phyloP scores from a whole-genome alignment of 495 filamentous ascomycete species.

The Darksidea phi region DNA sequence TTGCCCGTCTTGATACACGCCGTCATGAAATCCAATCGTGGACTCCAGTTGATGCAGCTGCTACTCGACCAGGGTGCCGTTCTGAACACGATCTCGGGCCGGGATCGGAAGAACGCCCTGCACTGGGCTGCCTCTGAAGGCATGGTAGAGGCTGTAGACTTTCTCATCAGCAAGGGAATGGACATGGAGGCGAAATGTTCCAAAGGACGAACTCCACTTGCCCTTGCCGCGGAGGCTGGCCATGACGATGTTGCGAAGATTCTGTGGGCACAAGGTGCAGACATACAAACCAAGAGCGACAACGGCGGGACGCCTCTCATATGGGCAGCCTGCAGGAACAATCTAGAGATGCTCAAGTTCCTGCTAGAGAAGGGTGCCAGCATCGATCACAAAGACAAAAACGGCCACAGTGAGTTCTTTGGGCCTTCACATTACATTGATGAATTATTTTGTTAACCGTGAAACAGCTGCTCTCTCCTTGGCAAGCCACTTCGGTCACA shows the following conservation, averaged over 20 bases:
- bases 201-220: slow-evolving; percentile 16
- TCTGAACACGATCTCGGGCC: slow-evolving; percentile 14
- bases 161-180: slow-evolving; percentile 11
- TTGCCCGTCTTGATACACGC: slow-evolving; percentile 15
- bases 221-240: slow-evolving; percentile 15
- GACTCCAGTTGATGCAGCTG: slow-evolving; percentile 12
- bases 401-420: slow-evolving; percentile 9
- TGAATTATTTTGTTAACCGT: neutral
- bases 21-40: neutral
- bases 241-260: slow-evolving; percentile 8
- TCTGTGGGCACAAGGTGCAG: slow-evolving; percentile 12
- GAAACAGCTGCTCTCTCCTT: slow-evolving; percentile 7
- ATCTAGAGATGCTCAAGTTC: slow-evolving; percentile 13
- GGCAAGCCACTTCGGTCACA: slow-evolving; percentile 23
- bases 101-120: slow-evolving; percentile 14
- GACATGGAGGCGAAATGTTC: slow-evolving; percentile 16
- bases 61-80: slow-evolving; percentile 17
- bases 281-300: slow-evolving; percentile 5
- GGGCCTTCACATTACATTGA: neutral
- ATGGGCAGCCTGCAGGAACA: slow-evolving; percentile 18
- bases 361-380: slow-evolving; percentile 7
- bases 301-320: slow-evolving; percentile 23
- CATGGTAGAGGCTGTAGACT: slow-evolving; percentile 4
- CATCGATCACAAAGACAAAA: slow-evolving; percentile 14
- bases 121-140: slow-evolving; percentile 23